These are phyloP conservation scores for Alternaria sp. DNA, from an alignment of 2,329 filamentous ascomycete genomes.

Conservation along the genomic window DNA sequence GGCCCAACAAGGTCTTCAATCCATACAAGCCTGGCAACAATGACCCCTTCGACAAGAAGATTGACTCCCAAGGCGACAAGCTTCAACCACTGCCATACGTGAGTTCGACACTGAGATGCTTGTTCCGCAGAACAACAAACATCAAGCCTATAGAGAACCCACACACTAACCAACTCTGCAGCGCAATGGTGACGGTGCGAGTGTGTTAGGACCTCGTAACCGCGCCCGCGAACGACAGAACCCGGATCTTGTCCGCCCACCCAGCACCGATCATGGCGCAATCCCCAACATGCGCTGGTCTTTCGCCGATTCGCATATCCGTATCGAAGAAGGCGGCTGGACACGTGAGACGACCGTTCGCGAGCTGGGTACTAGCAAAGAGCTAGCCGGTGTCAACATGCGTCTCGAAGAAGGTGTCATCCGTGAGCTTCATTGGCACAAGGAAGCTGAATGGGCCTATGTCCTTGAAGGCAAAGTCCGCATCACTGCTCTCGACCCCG, in stretches of 20 bases:
- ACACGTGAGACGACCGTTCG: slow-evolving; percentile 76
- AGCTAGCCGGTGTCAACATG: slow-evolving; percentile 82
- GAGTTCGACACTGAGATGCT: slow-evolving; percentile 25
- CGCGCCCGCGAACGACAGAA: slow-evolving; percentile 72
- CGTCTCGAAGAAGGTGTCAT: slow-evolving; percentile 76
- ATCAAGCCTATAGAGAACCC: not conserved
- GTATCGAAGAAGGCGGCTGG: slow-evolving; percentile 76
- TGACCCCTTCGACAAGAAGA: slow-evolving; percentile 69
- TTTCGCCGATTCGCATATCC: slow-evolving; percentile 58
- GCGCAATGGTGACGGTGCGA: slow-evolving; percentile 66
- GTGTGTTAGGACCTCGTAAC: slow-evolving; percentile 76
- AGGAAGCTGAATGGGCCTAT: slow-evolving; percentile 81
- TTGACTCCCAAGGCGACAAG: slow-evolving; percentile 68
- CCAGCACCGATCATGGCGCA: slow-evolving; percentile 76
- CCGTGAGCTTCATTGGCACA: slow-evolving; percentile 83
- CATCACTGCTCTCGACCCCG: slow-evolving; percentile 76
- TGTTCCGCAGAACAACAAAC: not conserved
- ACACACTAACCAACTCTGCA: slow-evolving; percentile 26
- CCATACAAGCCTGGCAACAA: slow-evolving; percentile 69
- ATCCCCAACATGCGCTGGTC: slow-evolving; percentile 76
- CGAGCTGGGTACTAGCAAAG: slow-evolving; percentile 71
- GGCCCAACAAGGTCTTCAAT: slow-evolving; percentile 35
- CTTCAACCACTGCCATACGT: slow-evolving; percentile 70
- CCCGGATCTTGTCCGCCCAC: slow-evolving; percentile 75
- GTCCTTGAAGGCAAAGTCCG: slow-evolving; percentile 75